Conservation (phyloP, 768 basidiomycete genomes). For the Lentinula guzmanii region DNA sequence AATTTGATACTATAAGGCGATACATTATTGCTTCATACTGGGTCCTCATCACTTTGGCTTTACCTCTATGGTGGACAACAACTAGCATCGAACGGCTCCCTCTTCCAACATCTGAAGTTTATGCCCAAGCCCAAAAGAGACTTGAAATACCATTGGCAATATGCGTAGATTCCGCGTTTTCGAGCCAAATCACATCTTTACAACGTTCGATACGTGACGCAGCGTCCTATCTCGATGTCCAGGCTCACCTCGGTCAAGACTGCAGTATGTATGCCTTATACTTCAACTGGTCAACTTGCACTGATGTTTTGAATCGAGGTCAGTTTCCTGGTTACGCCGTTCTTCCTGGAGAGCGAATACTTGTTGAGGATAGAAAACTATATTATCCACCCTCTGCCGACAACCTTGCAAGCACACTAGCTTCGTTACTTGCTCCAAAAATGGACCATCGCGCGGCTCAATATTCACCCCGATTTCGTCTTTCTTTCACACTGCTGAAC, state of each 20-base stretch:
- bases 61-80: conserved; percentile 92
- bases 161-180: conserved; percentile 10
- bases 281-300: background rate
- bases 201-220: background rate
- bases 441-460: conserved; percentile 50
- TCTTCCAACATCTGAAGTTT: conserved; percentile 59
- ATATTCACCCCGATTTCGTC: conserved; percentile 76
- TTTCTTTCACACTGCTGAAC: conserved; percentile 91
- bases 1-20: conserved; percentile 43
- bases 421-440: conserved; percentile 23
- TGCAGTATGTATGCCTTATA: background rate
- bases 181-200: background rate
- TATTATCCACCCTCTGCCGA: conserved; percentile 24
- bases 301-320: conserved; percentile 5
- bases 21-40: conserved; percentile 74
- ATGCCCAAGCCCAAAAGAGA: conserved; percentile 38
- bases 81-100: conserved; percentile 85
- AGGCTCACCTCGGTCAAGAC: background rate
- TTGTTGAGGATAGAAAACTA: conserved; percentile 22
- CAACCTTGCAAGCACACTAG: conserved; percentile 31
- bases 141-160: conserved; percentile 23
- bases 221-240: background rate
- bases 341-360: background rate
- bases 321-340: background rate
- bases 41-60: conserved; percentile 62